Evolutionary conservation across 768 basidiomycete species (phyloP), one percentile per base, ranked within the genome.

Genomic region (Leccinum truebloodii): DNA sequence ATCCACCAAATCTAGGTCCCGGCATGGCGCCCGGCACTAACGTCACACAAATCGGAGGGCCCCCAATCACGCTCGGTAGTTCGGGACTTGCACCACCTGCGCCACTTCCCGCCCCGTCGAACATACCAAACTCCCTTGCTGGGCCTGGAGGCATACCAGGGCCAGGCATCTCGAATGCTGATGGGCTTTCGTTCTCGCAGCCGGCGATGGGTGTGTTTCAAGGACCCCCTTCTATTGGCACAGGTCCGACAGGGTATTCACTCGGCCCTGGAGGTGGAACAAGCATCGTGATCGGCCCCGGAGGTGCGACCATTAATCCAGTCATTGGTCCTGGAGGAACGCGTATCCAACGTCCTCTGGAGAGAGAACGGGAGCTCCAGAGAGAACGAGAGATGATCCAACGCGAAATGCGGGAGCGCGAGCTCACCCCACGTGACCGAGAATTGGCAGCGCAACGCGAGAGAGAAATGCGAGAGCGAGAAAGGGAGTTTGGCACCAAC

Each of bases 171-270:
- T 20, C 54, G 10, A 66, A 60, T 32, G 8, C 24, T 4, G 71
- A 73, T 2, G 64, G 67, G 6, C 50, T 58, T 10, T 32, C 60
- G 6, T 70, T 68, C 52, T 61, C 64, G 13, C 70, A 72, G 37
- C 71, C 70, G 2, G 37, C 71, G 1, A 73, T 73, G 71, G 71
- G 71, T 16, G 58, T 69, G 16, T 71, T 71, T 30, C 71, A 69
- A 22, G 67, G 63, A 18, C 70, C 65, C 6, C 62, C 69, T 28
- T 59, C 69, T 16, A 52, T 69, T 24, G 69, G 61, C 32, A 49
- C 63, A 34, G 62, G 71, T 34, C 49, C 59, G 18, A 30, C 59
- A 13, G 63, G 63, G n/a, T 71, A 71, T 54, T 56, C 71, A 3
- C 51, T 63, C 8, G 69, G 71, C 37, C 58, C 69, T 32, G 65